These are phyloP conservation scores for Ajuga chamaepitys DNA, from an alignment of 257 asterid genomes.

Conservation along the genomic window DNA sequence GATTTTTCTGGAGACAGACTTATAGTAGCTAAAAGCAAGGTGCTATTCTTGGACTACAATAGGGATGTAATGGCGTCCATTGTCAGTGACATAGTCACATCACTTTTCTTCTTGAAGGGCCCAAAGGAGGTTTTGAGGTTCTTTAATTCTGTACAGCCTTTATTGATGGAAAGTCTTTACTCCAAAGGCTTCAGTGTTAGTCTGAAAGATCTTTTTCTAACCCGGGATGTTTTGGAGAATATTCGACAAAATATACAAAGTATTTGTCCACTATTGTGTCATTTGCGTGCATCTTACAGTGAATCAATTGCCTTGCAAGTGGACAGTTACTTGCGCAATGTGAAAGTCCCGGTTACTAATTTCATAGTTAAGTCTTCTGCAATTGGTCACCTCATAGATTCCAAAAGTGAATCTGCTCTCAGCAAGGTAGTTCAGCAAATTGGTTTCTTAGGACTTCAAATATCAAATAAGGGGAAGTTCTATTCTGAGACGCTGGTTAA, in stretches of 20 bases:
- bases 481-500: conserved; percentile 60
- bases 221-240: conserved; percentile 38
- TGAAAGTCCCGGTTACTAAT: conserved; percentile 54
- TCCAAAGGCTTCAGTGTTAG: conserved; percentile 75
- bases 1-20: conserved; percentile 73
- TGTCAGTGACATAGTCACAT: conserved; percentile 60
- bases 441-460: conserved; percentile 78
- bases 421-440: conserved; percentile 90
- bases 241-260: conserved; percentile 46
- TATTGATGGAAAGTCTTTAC: conserved; percentile 74
- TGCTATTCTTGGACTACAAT: conserved; percentile 42
- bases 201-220: conserved; percentile 60
- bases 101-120: conserved; percentile 78
- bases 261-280: conserved; percentile 36
- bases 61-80: conserved; percentile 58
- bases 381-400: conserved; percentile 64
- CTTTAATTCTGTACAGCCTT: conserved; percentile 69
- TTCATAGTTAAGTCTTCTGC: conserved; percentile 58
- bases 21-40: conserved; percentile 41
- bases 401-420: conserved; percentile 88
- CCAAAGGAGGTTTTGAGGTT: conserved; percentile 70
- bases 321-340: conserved; percentile 48
- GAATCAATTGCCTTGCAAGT: conserved; percentile 58
- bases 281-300: conserved; percentile 42
- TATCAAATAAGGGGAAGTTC: conserved; percentile 65